These are phyloP conservation scores for Acacia melanoxylon DNA, from an alignment of 306 rosid species.

Conservation along the genomic window DNA sequence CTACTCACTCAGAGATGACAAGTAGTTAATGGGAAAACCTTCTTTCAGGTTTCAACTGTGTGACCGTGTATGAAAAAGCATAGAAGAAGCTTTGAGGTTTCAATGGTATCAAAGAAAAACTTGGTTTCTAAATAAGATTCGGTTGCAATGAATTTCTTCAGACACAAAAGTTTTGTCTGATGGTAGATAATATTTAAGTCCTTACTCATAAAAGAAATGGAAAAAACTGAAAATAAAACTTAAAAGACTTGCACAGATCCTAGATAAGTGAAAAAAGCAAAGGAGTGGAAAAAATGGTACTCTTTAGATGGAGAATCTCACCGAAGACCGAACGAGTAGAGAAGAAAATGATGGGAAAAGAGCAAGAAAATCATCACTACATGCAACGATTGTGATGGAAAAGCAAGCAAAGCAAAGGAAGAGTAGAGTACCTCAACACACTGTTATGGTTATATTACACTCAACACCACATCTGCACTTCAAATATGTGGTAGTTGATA, in stretches of 20 bases:
- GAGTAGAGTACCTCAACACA: no score
- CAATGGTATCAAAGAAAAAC: not conserved
- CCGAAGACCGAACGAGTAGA: conserved; percentile 41
- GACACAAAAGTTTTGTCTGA: not conserved
- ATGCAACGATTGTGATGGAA: no score
- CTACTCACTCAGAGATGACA: not conserved
- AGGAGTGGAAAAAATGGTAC: not conserved
- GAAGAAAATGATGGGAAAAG: conserved; percentile 48
- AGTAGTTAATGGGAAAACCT: not conserved
- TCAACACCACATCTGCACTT: not conserved
- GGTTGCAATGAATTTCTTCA: no score
- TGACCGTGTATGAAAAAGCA: no score
- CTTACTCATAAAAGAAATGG: not conserved
- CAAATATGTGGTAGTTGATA: not conserved
- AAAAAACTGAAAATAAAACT: not conserved
- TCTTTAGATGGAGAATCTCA: conserved; percentile 21
- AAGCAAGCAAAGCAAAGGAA: no score
- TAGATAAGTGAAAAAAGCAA: not conserved
- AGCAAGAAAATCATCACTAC: conserved; percentile 40
- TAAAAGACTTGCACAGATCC: conserved; percentile 23
- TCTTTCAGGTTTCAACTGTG: no score
- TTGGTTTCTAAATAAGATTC: not conserved
- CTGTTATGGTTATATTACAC: not conserved
- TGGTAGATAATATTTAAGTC: not conserved
- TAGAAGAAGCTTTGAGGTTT: no score